Conservation (phyloP, 441 rosid species). For the Gossypium laxum region DNA sequence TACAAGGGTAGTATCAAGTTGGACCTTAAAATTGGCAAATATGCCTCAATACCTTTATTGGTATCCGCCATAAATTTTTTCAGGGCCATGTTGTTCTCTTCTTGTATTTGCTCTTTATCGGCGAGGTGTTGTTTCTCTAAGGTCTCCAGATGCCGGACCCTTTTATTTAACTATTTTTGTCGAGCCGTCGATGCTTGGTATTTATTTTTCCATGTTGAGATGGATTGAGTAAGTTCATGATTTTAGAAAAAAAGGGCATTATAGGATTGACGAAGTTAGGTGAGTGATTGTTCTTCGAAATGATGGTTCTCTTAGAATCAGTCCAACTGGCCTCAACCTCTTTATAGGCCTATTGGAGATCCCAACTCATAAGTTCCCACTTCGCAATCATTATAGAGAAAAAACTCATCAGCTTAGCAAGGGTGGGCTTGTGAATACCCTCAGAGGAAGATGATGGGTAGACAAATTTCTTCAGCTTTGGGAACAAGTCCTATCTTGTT, state of each 20-base stretch:
- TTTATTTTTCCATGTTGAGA: not conserved
- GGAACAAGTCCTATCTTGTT: not conserved
- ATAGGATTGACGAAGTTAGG: not conserved
- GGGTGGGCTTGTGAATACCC: not conserved
- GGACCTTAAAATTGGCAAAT: too few species aligned
- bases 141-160: not conserved
- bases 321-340: not conserved
- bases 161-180: not conserved
- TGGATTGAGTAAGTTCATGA: not conserved
- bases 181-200: not conserved
- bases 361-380: not conserved
- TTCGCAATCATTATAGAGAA: not conserved
- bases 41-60: too few species aligned
- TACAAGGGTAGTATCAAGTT: too few species aligned
- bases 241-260: not conserved
- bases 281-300: not conserved
- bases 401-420: not conserved
- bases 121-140: not conserved
- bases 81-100: not conserved
- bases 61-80: not conserved
- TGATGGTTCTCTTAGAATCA: not conserved
- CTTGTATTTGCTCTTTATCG: not conserved
- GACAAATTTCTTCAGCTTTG: not conserved
- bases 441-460: not conserved
- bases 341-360: not conserved